Evolutionary conservation across 139 green algal species (phyloP), one percentile per base, ranked within the genome.

Genomic region (Tetradesmus obliquus): DNA sequence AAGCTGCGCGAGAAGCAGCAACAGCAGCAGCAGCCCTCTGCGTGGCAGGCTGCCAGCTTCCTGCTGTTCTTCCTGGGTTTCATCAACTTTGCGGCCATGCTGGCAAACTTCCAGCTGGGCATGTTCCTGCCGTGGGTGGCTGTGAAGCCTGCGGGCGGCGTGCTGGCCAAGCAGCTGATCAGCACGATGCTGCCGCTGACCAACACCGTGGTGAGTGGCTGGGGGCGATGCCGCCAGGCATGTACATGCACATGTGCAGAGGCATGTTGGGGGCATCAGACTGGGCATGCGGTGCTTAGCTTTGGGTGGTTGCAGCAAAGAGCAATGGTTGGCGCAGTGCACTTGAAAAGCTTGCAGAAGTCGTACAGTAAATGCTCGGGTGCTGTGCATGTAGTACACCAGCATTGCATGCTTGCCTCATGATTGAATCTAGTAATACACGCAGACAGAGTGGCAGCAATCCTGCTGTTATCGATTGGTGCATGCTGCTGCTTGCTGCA

Each of bases 41-140:
- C 57, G 57, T 87, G 82, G 84, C 58, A 89, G 58, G 88, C 88
- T 55, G 88, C 88, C 55, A 51, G 22, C n/a, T 91, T 91, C 74
- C n/a, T 91, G n/a, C 76, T 91, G 71, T 80, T 91, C 55, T 91
- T 91, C 76, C 62, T 91, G 55, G 54, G 22, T 4, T 86, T 91
- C 79, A 86, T 91, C 55, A 91, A 91, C 74, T 91, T 91, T 32
- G 24, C 62, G 55, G 88, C 45, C 4, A 19, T 91, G 88, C 17
- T 91, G 55, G 58, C 71, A 9, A 86, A 45, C 76, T 87, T 91
- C 88, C 53, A 86, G 10, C n/a, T 72, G 9, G 80, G 88, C 74
- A 51, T 86, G 76, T 76, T 79, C 19, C 55, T 91, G 55, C 76
- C 88, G 2, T 86, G 88, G 76, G 17, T n/a, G 54, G 57, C 88